These are phyloP conservation scores for Saccharomyces hybrid DNA, from an alignment of 1,139 yeast genomes.

Conservation along the genomic window DNA sequence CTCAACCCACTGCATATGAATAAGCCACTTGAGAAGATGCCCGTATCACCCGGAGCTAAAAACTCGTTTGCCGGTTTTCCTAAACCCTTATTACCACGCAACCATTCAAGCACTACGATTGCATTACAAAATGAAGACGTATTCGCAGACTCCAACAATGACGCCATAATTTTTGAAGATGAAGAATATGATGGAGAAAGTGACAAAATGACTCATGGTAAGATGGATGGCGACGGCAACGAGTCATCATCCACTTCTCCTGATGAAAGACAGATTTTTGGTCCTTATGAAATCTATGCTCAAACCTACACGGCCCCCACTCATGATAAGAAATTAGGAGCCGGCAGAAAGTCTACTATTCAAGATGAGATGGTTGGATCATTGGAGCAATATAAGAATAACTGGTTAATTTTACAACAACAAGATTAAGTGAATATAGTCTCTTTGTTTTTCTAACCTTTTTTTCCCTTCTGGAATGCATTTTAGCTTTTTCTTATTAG, in stretches of 20 bases:
- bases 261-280: constrained; percentile 20
- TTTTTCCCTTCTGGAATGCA: neutral
- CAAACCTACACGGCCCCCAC: constrained; percentile 5
- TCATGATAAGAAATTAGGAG: constrained; percentile 7
- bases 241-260: constrained; percentile 7
- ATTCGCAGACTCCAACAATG: constrained; percentile 24
- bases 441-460: neutral
- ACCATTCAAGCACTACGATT: constrained; percentile 24
- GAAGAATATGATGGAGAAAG: constrained; percentile 19
- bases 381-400: constrained; percentile 32
- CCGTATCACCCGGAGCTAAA: neutral
- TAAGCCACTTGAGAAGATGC: neutral
- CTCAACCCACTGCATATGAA: neutral
- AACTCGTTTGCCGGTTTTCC: neutral
- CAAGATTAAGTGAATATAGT: constrained; percentile 14
- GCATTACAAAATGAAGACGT: constrained; percentile 26
- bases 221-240: constrained; percentile 15
- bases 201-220: constrained; percentile 7
- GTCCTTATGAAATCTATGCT: constrained; percentile 26
- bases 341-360: constrained; percentile 26
- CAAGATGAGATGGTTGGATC: constrained; percentile 32
- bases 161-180: constrained; percentile 30
- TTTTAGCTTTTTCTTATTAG: constrained; percentile 4
- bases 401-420: constrained; percentile 31
- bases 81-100: constrained; percentile 12